Evolutionary conservation across 768 basidiomycete genomes (phyloP).

Genomic region (Hericium erinaceus): DNA sequence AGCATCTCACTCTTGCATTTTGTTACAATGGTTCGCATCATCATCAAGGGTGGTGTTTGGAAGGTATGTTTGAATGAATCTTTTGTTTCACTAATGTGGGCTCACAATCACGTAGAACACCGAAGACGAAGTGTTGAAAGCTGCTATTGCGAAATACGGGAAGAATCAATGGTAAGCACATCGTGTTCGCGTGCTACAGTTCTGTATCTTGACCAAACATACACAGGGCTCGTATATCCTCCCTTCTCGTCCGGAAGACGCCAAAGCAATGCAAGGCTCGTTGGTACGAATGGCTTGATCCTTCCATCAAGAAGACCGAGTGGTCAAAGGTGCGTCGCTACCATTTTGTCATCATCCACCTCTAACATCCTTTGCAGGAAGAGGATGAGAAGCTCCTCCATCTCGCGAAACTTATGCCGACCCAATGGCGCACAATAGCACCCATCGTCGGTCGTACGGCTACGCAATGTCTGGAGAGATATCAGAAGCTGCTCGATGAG

Average conservation of each 20-base stretch:
- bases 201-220: constrained; percentile 1
- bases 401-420: constrained; percentile 97
- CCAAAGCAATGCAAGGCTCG: constrained; percentile 99
- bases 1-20: too few relatives aligned
- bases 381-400: constrained; percentile 98
- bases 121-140: constrained; percentile 97
- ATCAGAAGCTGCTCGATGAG: constrained; percentile 95
- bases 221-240: constrained; percentile 93
- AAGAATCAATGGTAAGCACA: constrained; percentile 80
- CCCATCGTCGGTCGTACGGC: constrained; percentile 98
- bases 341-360: background rate
- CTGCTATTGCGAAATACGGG: constrained; percentile 95
- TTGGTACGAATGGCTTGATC: constrained; percentile 99
- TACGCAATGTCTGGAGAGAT: constrained; percentile 94
- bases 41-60: constrained; percentile 91
- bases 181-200: background rate
- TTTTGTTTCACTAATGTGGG: background rate
- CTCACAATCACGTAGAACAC: constrained; percentile 53
- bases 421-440: constrained; percentile 98
- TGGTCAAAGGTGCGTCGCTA: constrained; percentile 80
- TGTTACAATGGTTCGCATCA: constrained; percentile 67
- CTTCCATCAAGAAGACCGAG: constrained; percentile 98
- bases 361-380: constrained; percentile 37
- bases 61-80: constrained; percentile 40
- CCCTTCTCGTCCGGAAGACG: constrained; percentile 93